Evolutionary conservation across 805 yeast species (phyloP), one percentile per base, ranked within the genome.

Genomic region (Spathaspora arborariae): DNA sequence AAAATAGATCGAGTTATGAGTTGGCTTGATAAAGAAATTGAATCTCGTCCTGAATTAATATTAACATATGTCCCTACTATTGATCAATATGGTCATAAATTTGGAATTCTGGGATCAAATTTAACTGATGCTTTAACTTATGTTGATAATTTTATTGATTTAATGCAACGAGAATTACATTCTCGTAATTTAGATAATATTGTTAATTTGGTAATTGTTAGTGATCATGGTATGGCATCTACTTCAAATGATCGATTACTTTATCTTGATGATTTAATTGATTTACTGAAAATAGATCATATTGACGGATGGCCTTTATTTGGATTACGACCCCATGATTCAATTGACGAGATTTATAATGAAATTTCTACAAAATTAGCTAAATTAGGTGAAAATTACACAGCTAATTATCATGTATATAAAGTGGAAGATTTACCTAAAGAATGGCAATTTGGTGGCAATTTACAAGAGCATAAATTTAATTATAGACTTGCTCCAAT

Each of bases 161-260:
- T 68, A 4, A 48, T 88, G 35, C 67, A 74, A 13, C 51, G 64
- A 20, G 84, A 78, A 7, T 54, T 91, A 18, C 48, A 58, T 0
- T 57, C 60, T 16, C 70, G 96, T 46, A 82, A 85, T 53, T 65
- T 89, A 49, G 65, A 76, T 0, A 73, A 81, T 19, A 74, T 88
- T 37, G 86, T 85, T 16, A 91, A 92, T 60, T 65, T 91, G 18
- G 65, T 92, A 0, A 68, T 91, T 38, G 85, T 91, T 3, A 87
- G 96, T 39, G 97, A 91, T 62, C 97, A 90, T 61, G 97, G 97
- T 9, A 90, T 89, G 96, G 84, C 95, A 0, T 92, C 96, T 5
- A 85, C 96, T 1, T 76, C 88, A 0, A 78, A 82, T 51, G 79
- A 82, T 10, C 68, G 96, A 49, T 62, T 88, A 9, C 66, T 90